These are phyloP conservation scores for Pseudogymnoascus sp. DNA, from an alignment of 2,329 filamentous ascomycete species.

Conservation along the genomic window DNA sequence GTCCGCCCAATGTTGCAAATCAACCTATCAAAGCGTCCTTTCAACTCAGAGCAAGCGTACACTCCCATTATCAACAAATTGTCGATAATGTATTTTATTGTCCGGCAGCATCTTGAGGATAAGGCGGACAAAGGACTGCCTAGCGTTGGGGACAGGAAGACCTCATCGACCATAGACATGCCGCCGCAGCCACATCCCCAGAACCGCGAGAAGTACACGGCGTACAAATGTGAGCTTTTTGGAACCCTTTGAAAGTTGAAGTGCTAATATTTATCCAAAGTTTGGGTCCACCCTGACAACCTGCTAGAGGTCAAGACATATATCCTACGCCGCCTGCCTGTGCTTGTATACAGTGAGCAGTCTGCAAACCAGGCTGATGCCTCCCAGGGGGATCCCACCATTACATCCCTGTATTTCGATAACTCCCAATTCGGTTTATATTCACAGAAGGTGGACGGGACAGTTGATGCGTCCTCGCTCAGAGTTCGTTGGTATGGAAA, in stretches of 20 bases:
- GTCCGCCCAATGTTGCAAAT: conserved; percentile 89
- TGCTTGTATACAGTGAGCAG: conserved; percentile 88
- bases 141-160: conserved; percentile 27
- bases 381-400: conserved; percentile 71
- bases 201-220: conserved; percentile 68
- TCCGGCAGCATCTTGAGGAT: conserved; percentile 73
- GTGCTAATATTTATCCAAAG: conserved; percentile 31
- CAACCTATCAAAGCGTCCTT: conserved; percentile 76
- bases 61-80: conserved; percentile 82
- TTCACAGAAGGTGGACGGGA: conserved; percentile 70
- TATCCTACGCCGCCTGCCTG: conserved; percentile 81
- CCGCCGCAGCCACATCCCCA: conserved; percentile 47
- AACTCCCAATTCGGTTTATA: conserved; percentile 81
- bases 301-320: conserved; percentile 94
- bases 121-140: conserved; percentile 33
- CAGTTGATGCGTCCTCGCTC: conserved; percentile 70
- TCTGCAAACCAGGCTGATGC: conserved; percentile 75
- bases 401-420: conserved; percentile 96
- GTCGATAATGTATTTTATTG: conserved; percentile 92
- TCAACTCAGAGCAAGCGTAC: conserved; percentile 88
- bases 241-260: background rate
- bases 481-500: conserved; percentile 89
- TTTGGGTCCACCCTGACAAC: conserved; percentile 96
- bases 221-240: conserved; percentile 66
- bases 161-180: background rate